Conservation (phyloP, 1,284 basidiomycete species). For the Vanrija pseudolonga region DNA sequence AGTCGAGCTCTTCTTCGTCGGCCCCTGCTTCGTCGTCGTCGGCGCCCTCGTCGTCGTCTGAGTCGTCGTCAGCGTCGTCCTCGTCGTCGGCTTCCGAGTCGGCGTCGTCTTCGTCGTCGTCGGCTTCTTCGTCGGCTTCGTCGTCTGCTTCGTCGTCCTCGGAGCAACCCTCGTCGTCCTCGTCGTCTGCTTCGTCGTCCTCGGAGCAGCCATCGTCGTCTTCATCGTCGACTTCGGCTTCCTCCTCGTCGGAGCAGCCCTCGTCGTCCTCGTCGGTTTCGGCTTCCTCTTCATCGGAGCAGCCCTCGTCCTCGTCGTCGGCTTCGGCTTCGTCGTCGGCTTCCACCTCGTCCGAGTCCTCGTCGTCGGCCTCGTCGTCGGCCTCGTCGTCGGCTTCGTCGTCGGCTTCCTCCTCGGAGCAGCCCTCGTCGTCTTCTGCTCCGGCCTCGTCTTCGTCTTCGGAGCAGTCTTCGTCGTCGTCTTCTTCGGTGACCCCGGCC, state of each 20-base stretch:
- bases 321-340: neutral
- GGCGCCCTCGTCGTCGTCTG: neutral
- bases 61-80: neutral
- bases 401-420: neutral
- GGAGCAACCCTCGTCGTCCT: neutral
- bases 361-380: neutral
- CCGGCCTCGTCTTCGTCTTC: neutral
- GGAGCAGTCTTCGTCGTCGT: neutral
- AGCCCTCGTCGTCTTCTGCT: neutral
- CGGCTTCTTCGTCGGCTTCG: neutral
- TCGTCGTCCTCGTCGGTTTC: neutral
- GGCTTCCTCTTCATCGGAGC: neutral
- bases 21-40: neutral
- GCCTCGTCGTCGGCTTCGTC: neutral
- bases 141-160: neutral
- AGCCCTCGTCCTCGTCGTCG: neutral
- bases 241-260: neutral
- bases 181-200: neutral
- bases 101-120: neutral
- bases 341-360: neutral
- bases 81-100: neutral
- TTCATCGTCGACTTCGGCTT: neutral
- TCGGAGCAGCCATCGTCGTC: conserved; percentile 1
- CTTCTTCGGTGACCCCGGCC: neutral
- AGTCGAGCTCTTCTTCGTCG: neutral